These are phyloP conservation scores for Trichoderma lentiforme DNA, from an alignment of 2,329 filamentous ascomycete genomes.

Conservation along the genomic window DNA sequence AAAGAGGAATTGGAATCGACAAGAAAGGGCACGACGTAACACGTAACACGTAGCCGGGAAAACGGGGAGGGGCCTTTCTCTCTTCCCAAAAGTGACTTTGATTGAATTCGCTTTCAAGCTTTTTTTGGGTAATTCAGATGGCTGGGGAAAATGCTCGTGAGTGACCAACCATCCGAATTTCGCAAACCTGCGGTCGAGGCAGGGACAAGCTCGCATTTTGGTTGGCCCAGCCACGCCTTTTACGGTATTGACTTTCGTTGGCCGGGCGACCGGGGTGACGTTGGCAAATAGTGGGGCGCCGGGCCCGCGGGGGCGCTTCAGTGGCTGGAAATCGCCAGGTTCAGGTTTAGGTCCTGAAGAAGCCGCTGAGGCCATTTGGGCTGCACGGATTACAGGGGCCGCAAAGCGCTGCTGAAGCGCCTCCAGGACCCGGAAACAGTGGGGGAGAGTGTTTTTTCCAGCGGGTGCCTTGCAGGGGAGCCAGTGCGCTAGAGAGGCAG, in stretches of 20 bases:
- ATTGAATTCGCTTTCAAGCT: background rate
- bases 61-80: background rate
- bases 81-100: background rate
- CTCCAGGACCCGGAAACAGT: background rate
- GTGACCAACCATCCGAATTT: conserved; percentile 19
- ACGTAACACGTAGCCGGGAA: background rate
- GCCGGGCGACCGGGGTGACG: conserved; percentile 25
- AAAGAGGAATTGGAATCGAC: conserved; percentile 7
- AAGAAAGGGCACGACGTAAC: background rate
- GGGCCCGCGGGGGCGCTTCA: conserved; percentile 3
- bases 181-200: conserved; percentile 13
- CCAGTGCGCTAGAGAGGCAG: conserved; percentile 1
- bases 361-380: background rate
- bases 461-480: conserved; percentile 17
- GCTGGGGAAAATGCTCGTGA: conserved; percentile 4
- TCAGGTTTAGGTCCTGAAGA: background rate
- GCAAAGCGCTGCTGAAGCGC: background rate
- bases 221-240: conserved; percentile 33
- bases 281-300: conserved; percentile 19
- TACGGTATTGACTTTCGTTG: conserved; percentile 33
- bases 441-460: background rate
- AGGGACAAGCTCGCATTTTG: conserved; percentile 17
- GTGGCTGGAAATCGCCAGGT: background rate
- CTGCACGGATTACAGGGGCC: background rate
- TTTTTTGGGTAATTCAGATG: conserved; percentile 3